Percentiles rank a stretch among this genome's conserved stretches.
Evolutionary conservation across 2,329 filamentous ascomycete genomes (phyloP).

Genomic region (Trichoderma koningii): DNA sequence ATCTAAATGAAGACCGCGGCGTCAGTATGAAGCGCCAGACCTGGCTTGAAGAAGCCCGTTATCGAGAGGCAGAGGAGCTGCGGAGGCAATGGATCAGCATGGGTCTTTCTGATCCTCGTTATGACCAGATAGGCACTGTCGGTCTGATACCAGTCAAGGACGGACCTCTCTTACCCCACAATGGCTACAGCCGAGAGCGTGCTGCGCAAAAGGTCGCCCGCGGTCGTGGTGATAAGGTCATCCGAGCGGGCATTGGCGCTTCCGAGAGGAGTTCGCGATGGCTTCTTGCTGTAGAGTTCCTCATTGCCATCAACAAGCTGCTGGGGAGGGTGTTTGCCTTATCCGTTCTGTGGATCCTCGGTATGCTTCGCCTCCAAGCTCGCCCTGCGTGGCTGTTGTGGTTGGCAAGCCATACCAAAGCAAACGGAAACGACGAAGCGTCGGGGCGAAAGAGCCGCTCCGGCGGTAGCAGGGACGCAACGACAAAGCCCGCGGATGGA

Average conservation of each 20-base stretch:
- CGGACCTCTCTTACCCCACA: conserved; percentile 47
- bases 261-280: conserved; percentile 77
- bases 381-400: conserved; percentile 57
- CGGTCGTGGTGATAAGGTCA: conserved; percentile 48
- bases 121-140: conserved; percentile 56
- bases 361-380: conserved; percentile 47
- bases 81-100: conserved; percentile 54
- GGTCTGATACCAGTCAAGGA: conserved; percentile 58
- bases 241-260: conserved; percentile 71
- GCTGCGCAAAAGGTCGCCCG: conserved; percentile 61
- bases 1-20: conserved; percentile 82
- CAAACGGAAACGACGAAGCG: conserved; percentile 16
- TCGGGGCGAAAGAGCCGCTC: conserved; percentile 2
- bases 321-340: conserved; percentile 40
- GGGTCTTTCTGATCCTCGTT: conserved; percentile 50
- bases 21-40: conserved; percentile 76
- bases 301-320: conserved; percentile 66
- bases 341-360: conserved; percentile 56
- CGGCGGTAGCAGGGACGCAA: neutral
- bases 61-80: conserved; percentile 71
- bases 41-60: conserved; percentile 87
- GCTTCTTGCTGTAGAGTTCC: conserved; percentile 74
- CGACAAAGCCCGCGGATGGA: neutral
- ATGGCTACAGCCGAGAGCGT: conserved; percentile 70
- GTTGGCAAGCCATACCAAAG: conserved; percentile 50